Evolutionary conservation across 192 early-diverging fungal genomes (phyloP), one percentile per base, ranked within the genome.

Genomic region (Rhizophagus sp.): DNA sequence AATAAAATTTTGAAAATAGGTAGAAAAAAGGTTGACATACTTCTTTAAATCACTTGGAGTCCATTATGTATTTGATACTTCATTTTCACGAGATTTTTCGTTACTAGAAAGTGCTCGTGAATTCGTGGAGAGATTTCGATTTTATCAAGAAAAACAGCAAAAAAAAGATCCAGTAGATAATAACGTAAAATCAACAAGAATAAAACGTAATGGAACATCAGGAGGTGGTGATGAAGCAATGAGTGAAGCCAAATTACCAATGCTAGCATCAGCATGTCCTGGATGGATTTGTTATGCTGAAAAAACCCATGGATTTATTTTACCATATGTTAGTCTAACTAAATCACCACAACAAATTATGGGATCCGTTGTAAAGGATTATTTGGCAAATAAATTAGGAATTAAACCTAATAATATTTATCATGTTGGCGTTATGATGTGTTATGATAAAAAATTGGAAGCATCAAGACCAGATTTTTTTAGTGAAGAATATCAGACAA

Each of bases 271-370:
- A 61, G 84, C 89, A 72, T 92, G 90, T 71, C 90, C 81, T 79
- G 96, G 97, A 17, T 99, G 97, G 97, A 95, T 99, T 33, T 99
- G 98, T 85, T 99, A 99, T 79, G 96, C 96, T 15, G 98, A 99
- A 86, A 99, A 98, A 86, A 98, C 98, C 0, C 97, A 99, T 78
- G 91, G 89, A 19, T 91, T 93, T 81, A 88, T 97, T 11, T 84
- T 99, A 25, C 96, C 96, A 1, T 91, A 95, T 81, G 94, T 99
- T 73, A 94, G 93, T 81, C 89, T 90, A 41, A 93, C 94, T 6
- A 96, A 95, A 81, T 98, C 97, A n/a, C 97, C 98, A 27, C 98
- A 99, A 85, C 97, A 98, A 83, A 91, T 96, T 65, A 97, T 98
- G 95, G 98, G 98, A 17, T 70, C 36, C 7, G 39, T 99, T 22